These are phyloP conservation scores for Oenanthe sinensis DNA, from an alignment of 129 eudicot genomes.

Conservation along the genomic window DNA sequence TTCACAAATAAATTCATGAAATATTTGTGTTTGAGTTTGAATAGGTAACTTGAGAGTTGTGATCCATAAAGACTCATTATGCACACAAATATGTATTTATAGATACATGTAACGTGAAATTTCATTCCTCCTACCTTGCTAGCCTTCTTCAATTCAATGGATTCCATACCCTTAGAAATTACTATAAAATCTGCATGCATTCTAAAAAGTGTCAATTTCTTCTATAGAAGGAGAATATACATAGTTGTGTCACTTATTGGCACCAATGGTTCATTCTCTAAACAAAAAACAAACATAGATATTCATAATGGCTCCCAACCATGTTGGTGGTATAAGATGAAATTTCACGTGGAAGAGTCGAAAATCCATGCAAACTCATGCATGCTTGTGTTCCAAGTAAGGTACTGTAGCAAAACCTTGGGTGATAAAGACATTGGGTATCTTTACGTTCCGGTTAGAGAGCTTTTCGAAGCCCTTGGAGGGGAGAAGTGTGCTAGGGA, in stretches of 20 bases:
- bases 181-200: not conserved
- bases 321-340: slow-evolving; percentile 7
- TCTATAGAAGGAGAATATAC: not conserved
- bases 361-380: slow-evolving; percentile 13
- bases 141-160: not conserved
- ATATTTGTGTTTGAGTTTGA: not conserved
- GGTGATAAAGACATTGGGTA: slow-evolving; percentile 8
- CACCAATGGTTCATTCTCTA: not conserved
- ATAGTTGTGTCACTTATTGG: not conserved
- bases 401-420: slow-evolving; percentile 4
- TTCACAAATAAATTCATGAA: not conserved
- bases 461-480: not conserved
- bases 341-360: not conserved
- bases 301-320: not conserved
- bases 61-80: not conserved
- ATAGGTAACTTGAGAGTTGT: not conserved
- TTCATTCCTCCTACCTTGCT: not conserved
- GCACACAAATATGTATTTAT: not conserved
- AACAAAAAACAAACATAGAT: not conserved
- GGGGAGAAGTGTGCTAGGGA: not conserved
- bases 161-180: slow-evolving; percentile 5
- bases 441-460: slow-evolving; percentile 1
- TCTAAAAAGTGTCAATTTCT: slow-evolving; percentile 4
- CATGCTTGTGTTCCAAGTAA: slow-evolving; percentile 15
- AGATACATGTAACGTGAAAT: not conserved